Evolutionary conservation across 306 rosid species (phyloP).

Genomic region (Malus sylvestris): DNA sequence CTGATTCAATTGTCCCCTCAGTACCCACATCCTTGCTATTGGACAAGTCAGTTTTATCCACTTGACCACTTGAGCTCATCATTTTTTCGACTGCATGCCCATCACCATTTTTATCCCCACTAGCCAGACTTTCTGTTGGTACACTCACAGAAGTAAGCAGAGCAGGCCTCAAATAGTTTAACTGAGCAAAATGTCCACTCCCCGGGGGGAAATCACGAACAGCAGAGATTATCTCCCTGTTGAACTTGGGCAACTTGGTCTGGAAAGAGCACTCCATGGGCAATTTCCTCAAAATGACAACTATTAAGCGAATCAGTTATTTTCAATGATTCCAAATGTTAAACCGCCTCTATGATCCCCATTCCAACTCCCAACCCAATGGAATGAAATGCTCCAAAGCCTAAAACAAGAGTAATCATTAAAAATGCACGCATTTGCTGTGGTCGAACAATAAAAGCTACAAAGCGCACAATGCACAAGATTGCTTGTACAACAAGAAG

Average conservation of each 20-base stretch:
- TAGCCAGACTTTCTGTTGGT: not conserved
- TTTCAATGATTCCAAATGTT: slow-evolving; percentile 21
- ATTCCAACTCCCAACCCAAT: slow-evolving; percentile 21
- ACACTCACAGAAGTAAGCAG: slow-evolving; percentile 7
- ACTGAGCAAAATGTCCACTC: slow-evolving; percentile 45
- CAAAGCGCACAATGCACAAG: not conserved
- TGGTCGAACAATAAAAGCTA: too few species aligned
- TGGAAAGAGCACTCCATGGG: slow-evolving; percentile 9
- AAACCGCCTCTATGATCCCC: slow-evolving; percentile 27
- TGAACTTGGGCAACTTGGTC: slow-evolving; percentile 19
- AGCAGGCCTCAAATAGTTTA: slow-evolving; percentile 6
- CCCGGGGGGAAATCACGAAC: slow-evolving; percentile 65
- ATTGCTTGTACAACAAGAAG: not conserved
- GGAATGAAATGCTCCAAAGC: not conserved
- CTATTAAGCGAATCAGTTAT: slow-evolving; percentile 23
- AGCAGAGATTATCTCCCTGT: slow-evolving; percentile 45
- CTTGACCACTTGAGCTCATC: not conserved
- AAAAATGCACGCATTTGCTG: not conserved
- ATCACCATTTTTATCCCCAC: not conserved
- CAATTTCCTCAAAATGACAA: slow-evolving; percentile 26
- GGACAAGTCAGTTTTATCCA: not conserved
- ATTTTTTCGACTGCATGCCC: not conserved
- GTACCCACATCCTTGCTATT: not conserved
- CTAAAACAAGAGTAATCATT: not conserved
- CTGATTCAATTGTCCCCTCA: not conserved